Evolutionary conservation across 768 basidiomycete species (phyloP).

Genomic region (Pholiota microspora): DNA sequence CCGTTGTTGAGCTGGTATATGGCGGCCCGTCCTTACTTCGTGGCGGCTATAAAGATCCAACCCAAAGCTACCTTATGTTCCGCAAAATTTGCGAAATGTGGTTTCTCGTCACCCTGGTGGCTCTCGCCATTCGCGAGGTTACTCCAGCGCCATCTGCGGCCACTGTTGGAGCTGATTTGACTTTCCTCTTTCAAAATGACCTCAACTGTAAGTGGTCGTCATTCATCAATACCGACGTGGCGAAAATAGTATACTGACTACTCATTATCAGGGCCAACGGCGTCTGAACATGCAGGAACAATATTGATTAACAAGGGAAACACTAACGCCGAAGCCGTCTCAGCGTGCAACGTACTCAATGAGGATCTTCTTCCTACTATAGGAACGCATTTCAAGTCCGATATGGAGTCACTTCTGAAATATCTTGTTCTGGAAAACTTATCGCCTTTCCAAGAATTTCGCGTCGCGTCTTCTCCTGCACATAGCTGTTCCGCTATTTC

Average conservation of each 20-base stretch:
- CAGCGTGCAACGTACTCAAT: constrained; percentile 19
- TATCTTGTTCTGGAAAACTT: constrained; percentile 14
- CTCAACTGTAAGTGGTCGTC: constrained; percentile 27
- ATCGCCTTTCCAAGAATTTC: constrained; percentile 14
- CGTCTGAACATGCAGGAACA: constrained; percentile 18
- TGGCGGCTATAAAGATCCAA: background rate
- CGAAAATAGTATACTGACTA: background rate
- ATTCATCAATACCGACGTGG: background rate
- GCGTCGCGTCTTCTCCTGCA: constrained; percentile 16
- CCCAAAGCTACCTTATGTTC: background rate
- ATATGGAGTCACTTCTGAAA: constrained; percentile 15
- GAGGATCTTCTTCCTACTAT: constrained; percentile 19
- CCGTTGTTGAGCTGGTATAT: background rate
- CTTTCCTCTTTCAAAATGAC: constrained; percentile 31
- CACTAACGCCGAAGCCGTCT: constrained; percentile 14
- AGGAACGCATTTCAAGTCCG: constrained; percentile 19
- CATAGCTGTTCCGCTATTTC: constrained; percentile 18
- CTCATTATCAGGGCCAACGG: constrained; percentile 19
- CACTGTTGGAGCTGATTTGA: constrained; percentile 22
- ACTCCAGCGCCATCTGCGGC: constrained; percentile 13
- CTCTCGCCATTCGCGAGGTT: constrained; percentile 4
- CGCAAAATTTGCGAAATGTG: background rate
- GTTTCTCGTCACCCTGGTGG: constrained; percentile 3
- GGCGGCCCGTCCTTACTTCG: background rate
- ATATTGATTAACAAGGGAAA: constrained; percentile 15